Evolutionary conservation across 1,284 basidiomycete species (phyloP).

Genomic region (Moniliophthora roreri): DNA sequence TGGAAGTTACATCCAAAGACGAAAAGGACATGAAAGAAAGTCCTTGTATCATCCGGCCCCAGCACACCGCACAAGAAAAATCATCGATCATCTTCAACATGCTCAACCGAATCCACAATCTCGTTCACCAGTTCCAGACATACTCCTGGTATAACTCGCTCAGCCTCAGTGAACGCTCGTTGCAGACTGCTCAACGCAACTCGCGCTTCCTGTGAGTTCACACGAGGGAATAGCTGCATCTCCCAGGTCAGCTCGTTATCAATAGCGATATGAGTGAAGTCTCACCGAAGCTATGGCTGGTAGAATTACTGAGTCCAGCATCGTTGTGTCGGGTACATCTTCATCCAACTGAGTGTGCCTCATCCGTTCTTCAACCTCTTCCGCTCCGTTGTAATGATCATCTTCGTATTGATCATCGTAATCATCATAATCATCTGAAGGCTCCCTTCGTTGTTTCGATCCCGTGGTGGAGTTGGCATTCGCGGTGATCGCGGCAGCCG

Average conservation of each 20-base stretch:
- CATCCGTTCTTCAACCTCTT: constrained; percentile 11
- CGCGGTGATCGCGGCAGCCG: constrained; percentile 18
- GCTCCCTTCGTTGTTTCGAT: constrained; percentile 35
- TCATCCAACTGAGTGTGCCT: constrained; percentile 41
- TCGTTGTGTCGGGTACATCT: constrained; percentile 81
- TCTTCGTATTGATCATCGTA: constrained; percentile 53
- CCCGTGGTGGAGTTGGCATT: constrained; percentile 22
- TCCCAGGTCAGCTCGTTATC: no score
- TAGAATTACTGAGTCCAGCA: constrained; percentile 92
- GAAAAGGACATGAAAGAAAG: not conserved
- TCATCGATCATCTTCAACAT: constrained; percentile 70
- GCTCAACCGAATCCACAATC: constrained; percentile 89
- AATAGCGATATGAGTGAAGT: constrained; percentile 6
- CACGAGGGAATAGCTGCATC: constrained; percentile 84
- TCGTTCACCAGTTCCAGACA: constrained; percentile 82
- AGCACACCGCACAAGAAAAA: not conserved
- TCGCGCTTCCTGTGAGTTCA: constrained; percentile 85
- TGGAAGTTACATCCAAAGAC: not conserved
- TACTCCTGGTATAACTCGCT: constrained; percentile 84
- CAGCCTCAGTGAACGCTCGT: constrained; percentile 89
- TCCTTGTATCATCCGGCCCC: not conserved
- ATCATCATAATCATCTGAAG: constrained; percentile 67
- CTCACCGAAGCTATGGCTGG: constrained; percentile 88
- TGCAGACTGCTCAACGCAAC: constrained; percentile 82
- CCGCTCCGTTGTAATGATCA: constrained; percentile 5